Evolutionary conservation across 2,329 filamentous ascomycete genomes (phyloP), one percentile per base, ranked within the genome.

Genomic region (Fusarium vanettenii): DNA sequence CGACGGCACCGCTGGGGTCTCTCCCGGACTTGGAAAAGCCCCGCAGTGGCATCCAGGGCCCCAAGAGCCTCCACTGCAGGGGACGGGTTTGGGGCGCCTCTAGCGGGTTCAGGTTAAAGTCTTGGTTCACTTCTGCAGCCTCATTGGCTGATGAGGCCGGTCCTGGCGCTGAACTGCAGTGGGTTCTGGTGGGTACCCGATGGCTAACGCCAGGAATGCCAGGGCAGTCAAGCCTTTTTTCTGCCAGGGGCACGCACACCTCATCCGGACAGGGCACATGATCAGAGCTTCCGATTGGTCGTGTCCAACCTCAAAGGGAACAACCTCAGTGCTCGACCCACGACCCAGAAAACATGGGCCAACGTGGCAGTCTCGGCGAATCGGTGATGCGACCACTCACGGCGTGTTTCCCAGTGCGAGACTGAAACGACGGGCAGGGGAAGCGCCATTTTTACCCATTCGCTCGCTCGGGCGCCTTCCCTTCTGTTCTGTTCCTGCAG

Each of bases 41-140:
- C 55, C 61, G 60, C 39, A 48, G 41, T 35, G 52, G 45, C 50
- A 52, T 29, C 39, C 29, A 45, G 60, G 56, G n/a, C n/a, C 29
- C 39, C 29, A 52, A 68, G 69, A 70, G 62, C 72, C 66, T 69
- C 69, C 71, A 67, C 74, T 75, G 70, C 76, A 74, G 68, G 74
- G 76, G 62, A 57, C 55, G 45, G 56, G 67, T 71, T 68, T 72
- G 56, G 67, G 72, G 66, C 69, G 56, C 60, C 62, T 68, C 62
- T 62, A 71, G 67, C 66, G 70, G 64, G 62, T 59, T 61, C 33
- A 43, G 66, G 71, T 67, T 59, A 60, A 35, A 35, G 66, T 69
- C 72, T 73, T 71, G 69, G 72, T 43, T 55, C 7, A 2, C 2
- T 50, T 56, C 29, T 60, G 29, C 11, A 18, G 18, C 8, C 27